Conservation (phyloP, 148 eudicot species). For the Vaccinium macrocarpon region DNA sequence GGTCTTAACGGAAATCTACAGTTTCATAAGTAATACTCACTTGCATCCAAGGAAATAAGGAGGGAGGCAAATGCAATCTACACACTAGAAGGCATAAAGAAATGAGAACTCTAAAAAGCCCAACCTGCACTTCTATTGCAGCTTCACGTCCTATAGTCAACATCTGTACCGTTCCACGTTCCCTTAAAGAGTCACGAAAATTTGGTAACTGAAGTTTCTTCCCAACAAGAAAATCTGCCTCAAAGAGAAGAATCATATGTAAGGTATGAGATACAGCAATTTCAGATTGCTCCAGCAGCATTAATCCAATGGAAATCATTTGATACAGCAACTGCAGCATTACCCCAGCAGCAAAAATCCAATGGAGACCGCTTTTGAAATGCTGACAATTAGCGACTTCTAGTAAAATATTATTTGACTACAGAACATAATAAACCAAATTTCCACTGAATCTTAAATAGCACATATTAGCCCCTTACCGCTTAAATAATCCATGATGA, state of each 20-base stretch:
- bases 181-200: slow-evolving; percentile 81
- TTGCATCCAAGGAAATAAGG: not conserved
- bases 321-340: slow-evolving; percentile 77
- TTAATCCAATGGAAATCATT: slow-evolving; percentile 57
- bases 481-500: slow-evolving; percentile 73
- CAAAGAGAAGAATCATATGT: slow-evolving; percentile 67
- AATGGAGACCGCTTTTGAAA: slow-evolving; percentile 79
- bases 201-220: slow-evolving; percentile 80
- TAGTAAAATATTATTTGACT: slow-evolving; percentile 46
- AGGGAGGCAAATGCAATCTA: not conserved
- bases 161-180: slow-evolving; percentile 92
- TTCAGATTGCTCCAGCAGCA: slow-evolving; percentile 64
- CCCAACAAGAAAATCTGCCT: slow-evolving; percentile 81
- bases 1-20: not conserved
- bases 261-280: slow-evolving; percentile 54
- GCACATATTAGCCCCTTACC: slow-evolving; percentile 47
- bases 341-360: slow-evolving; percentile 99
- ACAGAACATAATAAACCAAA: slow-evolving; percentile 30
- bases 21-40: not conserved
- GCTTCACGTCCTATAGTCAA: slow-evolving; percentile 96
- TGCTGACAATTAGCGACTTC: slow-evolving; percentile 95
- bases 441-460: slow-evolving; percentile 13
- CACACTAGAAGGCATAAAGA: not conserved
- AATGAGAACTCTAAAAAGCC: slow-evolving; percentile 15
- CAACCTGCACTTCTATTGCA: slow-evolving; percentile 94